Evolutionary conservation across 306 rosid genomes (phyloP).

Genomic region (Aeschynomene evenia): DNA sequence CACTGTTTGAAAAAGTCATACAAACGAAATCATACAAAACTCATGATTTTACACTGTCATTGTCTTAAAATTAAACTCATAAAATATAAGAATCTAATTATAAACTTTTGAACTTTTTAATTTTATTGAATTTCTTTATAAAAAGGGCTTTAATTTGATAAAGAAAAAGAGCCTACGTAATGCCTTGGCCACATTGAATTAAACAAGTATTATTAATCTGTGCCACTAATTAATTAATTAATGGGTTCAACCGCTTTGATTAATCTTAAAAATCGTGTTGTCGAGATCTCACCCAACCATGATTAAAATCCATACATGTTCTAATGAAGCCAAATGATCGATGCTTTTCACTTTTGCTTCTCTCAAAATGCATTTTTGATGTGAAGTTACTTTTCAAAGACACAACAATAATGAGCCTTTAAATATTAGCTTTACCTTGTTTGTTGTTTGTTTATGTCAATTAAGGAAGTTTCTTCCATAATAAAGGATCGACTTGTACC

Average conservation of each 20-base stretch:
- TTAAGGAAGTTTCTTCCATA: conserved; percentile 5
- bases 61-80: too few relatives aligned
- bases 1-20: too few relatives aligned
- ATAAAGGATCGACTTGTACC: not conserved
- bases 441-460: not conserved
- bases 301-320: not conserved
- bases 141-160: too few relatives aligned
- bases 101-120: too few relatives aligned
- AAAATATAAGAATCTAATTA: too few relatives aligned
- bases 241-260: conserved; percentile 1
- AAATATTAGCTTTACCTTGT: conserved; percentile 16
- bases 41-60: too few relatives aligned
- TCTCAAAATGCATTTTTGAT: conserved; percentile 17
- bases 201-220: not conserved
- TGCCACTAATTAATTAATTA: too few relatives aligned
- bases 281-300: conserved; percentile 5
- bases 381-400: conserved; percentile 12
- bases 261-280: not conserved
- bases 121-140: too few relatives aligned
- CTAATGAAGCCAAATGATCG: conserved; percentile 5
- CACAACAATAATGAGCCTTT: not conserved
- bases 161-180: too few relatives aligned
- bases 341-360: conserved; percentile 14
- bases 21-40: too few relatives aligned
- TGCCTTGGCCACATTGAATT: not conserved